Evolutionary conservation across 1,139 yeast species (phyloP).

Genomic region (Kurtzmaniella quercitrusa): DNA sequence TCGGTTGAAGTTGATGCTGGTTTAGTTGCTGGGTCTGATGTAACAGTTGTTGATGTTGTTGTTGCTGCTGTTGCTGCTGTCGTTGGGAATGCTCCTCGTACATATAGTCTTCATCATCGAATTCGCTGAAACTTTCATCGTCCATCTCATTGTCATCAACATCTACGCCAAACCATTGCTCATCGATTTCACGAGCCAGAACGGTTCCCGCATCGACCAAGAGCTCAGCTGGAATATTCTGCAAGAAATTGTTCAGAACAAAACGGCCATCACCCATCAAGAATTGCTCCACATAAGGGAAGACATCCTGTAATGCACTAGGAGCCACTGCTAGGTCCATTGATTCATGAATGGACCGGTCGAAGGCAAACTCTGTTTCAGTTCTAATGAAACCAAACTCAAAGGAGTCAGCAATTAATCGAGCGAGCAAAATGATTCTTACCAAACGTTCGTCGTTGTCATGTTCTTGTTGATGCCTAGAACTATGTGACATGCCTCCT

Average conservation of each 20-base stretch:
- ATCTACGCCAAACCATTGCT: constrained; percentile 21
- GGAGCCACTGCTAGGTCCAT: constrained; percentile 16
- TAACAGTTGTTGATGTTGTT: constrained; percentile 3
- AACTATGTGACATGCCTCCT: constrained; percentile 5
- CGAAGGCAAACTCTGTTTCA: constrained; percentile 41
- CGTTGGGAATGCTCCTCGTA: constrained; percentile 10
- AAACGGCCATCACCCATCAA: constrained; percentile 41
- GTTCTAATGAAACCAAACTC: constrained; percentile 52
- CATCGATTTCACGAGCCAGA: constrained; percentile 16
- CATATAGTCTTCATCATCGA: constrained; percentile 17
- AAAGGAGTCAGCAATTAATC: constrained; percentile 46
- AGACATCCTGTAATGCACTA: constrained; percentile 15
- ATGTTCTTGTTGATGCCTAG: constrained; percentile 22
- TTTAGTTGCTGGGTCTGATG: neutral
- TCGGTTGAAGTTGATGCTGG: neutral
- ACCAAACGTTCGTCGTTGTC: constrained; percentile 45
- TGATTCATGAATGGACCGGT: constrained; percentile 22
- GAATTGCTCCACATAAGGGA: constrained; percentile 30
- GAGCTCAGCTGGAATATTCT: constrained; percentile 28
- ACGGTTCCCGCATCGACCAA: constrained; percentile 11
- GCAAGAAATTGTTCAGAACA: constrained; percentile 38
- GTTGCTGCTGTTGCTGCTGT: constrained; percentile 1
- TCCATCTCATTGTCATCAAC: constrained; percentile 12
- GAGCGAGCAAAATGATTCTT: constrained; percentile 47
- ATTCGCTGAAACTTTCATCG: constrained; percentile 11